Evolutionary conservation across 2,329 filamentous ascomycete species (phyloP), one percentile per base, ranked within the genome.

Genomic region (Blastomyces emzantsi): DNA sequence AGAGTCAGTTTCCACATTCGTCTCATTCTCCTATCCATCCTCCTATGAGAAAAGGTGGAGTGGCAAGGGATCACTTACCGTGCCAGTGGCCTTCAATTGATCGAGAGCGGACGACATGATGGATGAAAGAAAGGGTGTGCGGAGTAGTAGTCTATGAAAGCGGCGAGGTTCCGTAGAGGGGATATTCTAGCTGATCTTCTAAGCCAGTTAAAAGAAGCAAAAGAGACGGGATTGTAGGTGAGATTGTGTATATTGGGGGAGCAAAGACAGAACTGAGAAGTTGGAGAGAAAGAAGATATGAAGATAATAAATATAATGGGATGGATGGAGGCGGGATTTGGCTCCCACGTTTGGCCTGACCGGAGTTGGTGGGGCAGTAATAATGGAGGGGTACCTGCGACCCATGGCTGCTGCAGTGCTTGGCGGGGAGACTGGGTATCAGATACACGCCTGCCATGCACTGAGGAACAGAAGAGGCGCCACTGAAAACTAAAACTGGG

Each of bases 51-150:
- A 43, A 49, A 62, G 30, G 62, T 45, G 39, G 39, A n/a, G 60
- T 43, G 60, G 60, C 60, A n/a, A 52, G 45, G 39, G n/a, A 64
- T 62, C 67, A 90, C 90, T 80, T 85, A 96, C 92, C 75, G 94
- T 99, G 88, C 94, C 94, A 77, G 89, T 80, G 83, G 90, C 87
- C 86, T 99, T 99, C 79, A 99, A 87, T 83, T 97, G 92, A 73
- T 97, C 94, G 73, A 99, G 89, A 79, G 92, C 90, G 80, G 82
- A 88, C 79, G 90, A 80, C 92, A 97, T 97, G 69, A 63, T 78
- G 45, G 43, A 45, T 61, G 43, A 22, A 49, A 30, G 4, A n/a
- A n/a, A 59, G 52, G 19, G 6, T 30, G 60, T 59, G 64, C 63
- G 62, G 59, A 65, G 25, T 49, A 65, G n/a, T n/a, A n/a, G n/a